Evolutionary conservation across 148 eudicot species (phyloP), one percentile per base, ranked within the genome.

Genomic region (Pouteria glomerata): DNA sequence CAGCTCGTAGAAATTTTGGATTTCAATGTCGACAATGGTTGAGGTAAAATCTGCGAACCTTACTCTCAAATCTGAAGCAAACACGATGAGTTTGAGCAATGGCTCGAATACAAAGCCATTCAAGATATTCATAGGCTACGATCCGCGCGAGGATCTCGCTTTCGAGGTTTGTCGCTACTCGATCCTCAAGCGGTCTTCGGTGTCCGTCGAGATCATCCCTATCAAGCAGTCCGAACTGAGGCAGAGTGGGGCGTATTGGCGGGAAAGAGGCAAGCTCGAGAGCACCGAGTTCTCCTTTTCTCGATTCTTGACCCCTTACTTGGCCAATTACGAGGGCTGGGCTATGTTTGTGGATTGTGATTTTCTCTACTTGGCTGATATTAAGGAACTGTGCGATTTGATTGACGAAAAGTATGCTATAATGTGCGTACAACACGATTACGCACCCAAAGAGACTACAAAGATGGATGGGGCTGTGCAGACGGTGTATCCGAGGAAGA

Each of bases 341-440:
- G 98, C 98, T 0, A 80, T 93, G 94, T 93, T 93, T 72, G 97
- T 90, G 11, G 98, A 93, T 37, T 93, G 97, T 44, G 98, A 93
- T 81, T 93, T 93, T 78, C 72, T 93, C 7, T 93, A 88, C 72
- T 69, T 90, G 42, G 74, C 59, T 50, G 98, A 93, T 66, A 76
- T 93, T 41, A 93, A 89, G 76, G 86, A 90, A 29, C 66, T 93
- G 8, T 71, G 68, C 6, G 89, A 85, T 68, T 70, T 90, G 74
- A 77, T 89, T 50, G 92, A 93, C 70, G 92, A 93, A 5, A 87
- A 85, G 39, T 90, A 74, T 60, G 97, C 95, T 0, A 66, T 93
- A 24, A 93, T 90, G 98, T 93, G 98, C 74, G 98, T 93, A 6
- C 90, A 93, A 63, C 97, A 93, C 74, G 98, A 93, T 80, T 93